Conservation (phyloP, 768 basidiomycete species). For the Kwoniella newhampshirensis region DNA sequence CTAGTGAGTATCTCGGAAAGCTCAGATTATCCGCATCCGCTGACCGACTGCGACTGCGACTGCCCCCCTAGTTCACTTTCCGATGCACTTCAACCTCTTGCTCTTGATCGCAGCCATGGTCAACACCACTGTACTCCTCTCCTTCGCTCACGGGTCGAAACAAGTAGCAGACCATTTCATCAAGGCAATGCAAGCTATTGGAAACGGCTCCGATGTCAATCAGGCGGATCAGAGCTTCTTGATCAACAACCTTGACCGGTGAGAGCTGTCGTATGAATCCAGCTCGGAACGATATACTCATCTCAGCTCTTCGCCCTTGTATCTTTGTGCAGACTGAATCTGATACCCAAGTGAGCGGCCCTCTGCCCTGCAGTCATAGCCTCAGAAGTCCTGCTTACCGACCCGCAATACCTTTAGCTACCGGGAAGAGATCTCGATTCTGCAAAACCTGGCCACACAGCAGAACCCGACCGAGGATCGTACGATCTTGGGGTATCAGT, state of each 20-base stretch:
- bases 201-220: constrained; percentile 17
- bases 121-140: constrained; percentile 31
- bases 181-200: constrained; percentile 6
- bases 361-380: too few species aligned
- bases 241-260: constrained; percentile 5
- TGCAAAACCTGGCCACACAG: constrained; percentile 8
- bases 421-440: constrained; percentile 1
- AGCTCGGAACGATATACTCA: too few species aligned
- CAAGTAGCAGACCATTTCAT: constrained; percentile 16
- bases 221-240: constrained; percentile 3
- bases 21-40: not conserved
- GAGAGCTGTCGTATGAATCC: too few species aligned
- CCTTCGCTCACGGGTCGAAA: constrained; percentile 30
- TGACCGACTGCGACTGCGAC: not conserved
- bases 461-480: constrained; percentile 7
- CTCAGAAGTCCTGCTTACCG: too few species aligned
- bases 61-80: constrained; percentile 27
- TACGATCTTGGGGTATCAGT: constrained; percentile 28
- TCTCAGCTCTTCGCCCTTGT: too few species aligned
- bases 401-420: constrained; percentile 4
- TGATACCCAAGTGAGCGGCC: constrained; percentile 21
- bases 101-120: constrained; percentile 39
- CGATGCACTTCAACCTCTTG: constrained; percentile 37
- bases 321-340: not conserved
- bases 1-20: constrained; percentile 6